phyloP scores from a whole-genome alignment of 257 asterid species.

The Petunia secreta region DNA sequence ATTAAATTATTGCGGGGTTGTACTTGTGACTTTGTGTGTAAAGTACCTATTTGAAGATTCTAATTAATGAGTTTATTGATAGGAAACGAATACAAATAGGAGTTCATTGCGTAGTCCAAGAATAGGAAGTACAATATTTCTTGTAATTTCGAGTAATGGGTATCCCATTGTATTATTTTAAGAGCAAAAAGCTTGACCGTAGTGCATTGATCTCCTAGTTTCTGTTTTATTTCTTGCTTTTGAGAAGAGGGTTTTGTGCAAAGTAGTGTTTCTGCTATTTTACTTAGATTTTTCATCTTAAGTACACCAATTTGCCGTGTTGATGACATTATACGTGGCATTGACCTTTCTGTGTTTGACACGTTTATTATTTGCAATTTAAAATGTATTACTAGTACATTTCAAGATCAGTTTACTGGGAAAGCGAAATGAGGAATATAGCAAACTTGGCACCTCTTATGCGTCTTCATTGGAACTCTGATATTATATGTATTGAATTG shows the following conservation, averaged over 20 bases:
- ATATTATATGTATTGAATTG: too few relatives aligned
- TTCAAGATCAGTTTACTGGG: too few relatives aligned
- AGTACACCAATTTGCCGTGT: neutral
- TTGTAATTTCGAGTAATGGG: constrained; percentile 13
- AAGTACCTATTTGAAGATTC: constrained; percentile 35
- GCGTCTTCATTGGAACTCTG: too few relatives aligned
- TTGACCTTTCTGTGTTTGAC: constrained; percentile 25
- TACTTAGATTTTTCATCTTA: neutral
- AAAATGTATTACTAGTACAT: neutral
- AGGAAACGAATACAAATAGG: constrained; percentile 20
- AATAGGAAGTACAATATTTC: constrained; percentile 43
- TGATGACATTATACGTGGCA: constrained; percentile 13
- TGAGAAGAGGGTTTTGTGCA: constrained; percentile 19
- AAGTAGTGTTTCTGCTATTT: constrained; percentile 4
- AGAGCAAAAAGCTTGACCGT: neutral
- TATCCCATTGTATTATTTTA: constrained; percentile 15
- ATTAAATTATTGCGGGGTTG: constrained; percentile 21
- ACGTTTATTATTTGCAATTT: constrained; percentile 18
- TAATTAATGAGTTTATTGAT: constrained; percentile 1
- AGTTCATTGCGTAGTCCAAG: constrained; percentile 48
- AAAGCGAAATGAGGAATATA: too few relatives aligned
- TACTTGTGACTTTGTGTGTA: constrained; percentile 35
- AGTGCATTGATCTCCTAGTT: constrained; percentile 7
- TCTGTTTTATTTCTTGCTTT: constrained; percentile 22
- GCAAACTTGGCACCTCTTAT: too few relatives aligned